These are phyloP conservation scores for Cryptomeria japonica DNA, from an alignment of 75 land plant genomes.

Conservation along the genomic window DNA sequence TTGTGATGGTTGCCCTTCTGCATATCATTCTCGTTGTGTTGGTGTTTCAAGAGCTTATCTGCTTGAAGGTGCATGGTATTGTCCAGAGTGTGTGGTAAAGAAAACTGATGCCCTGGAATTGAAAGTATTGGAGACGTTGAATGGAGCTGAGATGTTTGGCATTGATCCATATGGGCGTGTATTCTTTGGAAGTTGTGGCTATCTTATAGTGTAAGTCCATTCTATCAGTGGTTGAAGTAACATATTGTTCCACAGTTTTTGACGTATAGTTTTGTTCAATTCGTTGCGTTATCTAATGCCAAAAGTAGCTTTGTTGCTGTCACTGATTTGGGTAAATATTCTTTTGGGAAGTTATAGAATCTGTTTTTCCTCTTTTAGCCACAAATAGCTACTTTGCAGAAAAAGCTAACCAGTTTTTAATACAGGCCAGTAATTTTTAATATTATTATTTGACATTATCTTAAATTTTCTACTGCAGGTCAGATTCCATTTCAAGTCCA, in stretches of 20 bases:
- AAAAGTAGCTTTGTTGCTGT: constrained; percentile 1
- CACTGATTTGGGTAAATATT: not conserved
- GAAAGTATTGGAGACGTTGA: constrained; percentile 38
- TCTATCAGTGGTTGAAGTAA: not conserved
- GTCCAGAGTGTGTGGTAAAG: constrained; percentile 75
- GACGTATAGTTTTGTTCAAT: not conserved
- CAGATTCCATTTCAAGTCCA: constrained; percentile 26
- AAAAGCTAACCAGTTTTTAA: not conserved
- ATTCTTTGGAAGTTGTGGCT: constrained; percentile 71
- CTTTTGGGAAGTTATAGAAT: not conserved
- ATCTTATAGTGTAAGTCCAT: constrained; percentile 76
- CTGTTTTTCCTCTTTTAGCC: not conserved
- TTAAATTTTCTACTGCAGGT: constrained; percentile 42
- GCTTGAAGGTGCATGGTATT: constrained; percentile 82
- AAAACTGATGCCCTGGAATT: constrained; percentile 27
- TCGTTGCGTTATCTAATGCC: not conserved
- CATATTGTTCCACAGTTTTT: not conserved
- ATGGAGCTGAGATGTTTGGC: constrained; percentile 74
- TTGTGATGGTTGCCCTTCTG: constrained; percentile 97
- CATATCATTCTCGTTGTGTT: constrained; percentile 86
- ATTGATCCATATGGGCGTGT: constrained; percentile 55
- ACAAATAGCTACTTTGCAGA: not conserved
- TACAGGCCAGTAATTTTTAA: not conserved
- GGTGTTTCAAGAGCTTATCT: constrained; percentile 59
- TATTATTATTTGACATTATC: not conserved